Evolutionary conservation across 139 green algal species (phyloP), one percentile per base, ranked within the genome.

Genomic region (Ettlia oleoabundans): DNA sequence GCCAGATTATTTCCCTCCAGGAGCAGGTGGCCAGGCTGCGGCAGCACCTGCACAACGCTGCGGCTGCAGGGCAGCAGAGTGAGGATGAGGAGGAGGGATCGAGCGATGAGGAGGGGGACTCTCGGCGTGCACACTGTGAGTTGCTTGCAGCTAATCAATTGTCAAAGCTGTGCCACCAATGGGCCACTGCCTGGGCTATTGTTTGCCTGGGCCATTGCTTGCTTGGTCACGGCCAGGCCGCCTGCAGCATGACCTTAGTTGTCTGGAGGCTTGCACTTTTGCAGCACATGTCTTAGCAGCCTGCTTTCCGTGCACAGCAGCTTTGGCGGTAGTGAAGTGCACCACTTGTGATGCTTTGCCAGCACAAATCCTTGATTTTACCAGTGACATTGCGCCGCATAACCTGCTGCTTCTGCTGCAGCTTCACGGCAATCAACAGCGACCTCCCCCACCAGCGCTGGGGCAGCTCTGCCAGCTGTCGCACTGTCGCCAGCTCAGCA

Each of bases 21-120:
- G 43, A 47, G 35, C 72, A 65, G 73, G 52, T 80, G 62, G 70
- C 42, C 1, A 38, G 43, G 38, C 80, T 85, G 58, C 51, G 43
- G 67, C 67, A 65, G 58, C 47, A 74, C 41, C 47, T 77, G 80
- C 33, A 40, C 1, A 63, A 75, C 3, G 43, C 63, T 2, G 63
- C 63, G 42, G 77, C 74, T 5, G 62, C 65, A 7, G 65, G 71
- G 43, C 63, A 64, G 9, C 63, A 82, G 2, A 65, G 47, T 33
- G 77, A 66, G 38, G 75, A 81, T 5, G 64, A 82, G 32, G 77
- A 66, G 63, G 40, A 64, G 19, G 24, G 37, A 2, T 28, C 18
- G 26, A 63, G 73, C 52, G 53, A 38, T 61, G 76, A 81, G 55
- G 55, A 65, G 55, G 5, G 21, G 18, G 55, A n/a, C 21, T 28